Base-by-base conservation (phyloP, 2,329 filamentous ascomycete genomes). In the Phyllosticta paracitricarpa region DNA sequence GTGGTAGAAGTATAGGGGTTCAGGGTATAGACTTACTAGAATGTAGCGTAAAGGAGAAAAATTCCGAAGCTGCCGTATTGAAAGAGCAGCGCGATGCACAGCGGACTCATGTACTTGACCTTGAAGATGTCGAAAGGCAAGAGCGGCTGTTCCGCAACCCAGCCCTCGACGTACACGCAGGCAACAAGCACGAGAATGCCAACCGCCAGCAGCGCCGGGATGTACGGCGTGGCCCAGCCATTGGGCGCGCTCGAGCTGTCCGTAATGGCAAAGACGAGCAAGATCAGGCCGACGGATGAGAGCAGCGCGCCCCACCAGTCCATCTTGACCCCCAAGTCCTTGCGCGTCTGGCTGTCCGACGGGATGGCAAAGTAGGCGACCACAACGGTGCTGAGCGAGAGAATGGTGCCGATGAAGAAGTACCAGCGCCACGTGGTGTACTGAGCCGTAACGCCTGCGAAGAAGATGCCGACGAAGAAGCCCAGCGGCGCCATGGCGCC, bases 251-350 rank as follows among this genome's bases (percentile, higher is more conserved):
- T 82, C 0, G 83, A 80, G 7, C 83, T 84, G 55, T 88, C 84
- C 0, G 87, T 89, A 61, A 91, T 81, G 0, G 88, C 85, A 67
- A 85, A 91, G 0, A 89, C 85, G n/a, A 88, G 76, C 33, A 91
- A 77, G 6, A 86, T 78, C n/a, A 89, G 69, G 0, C 85, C 87
- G 0, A 81, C 79, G 0, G 89, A 79, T 17, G 87, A 85, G 14
- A 86, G 81, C 2, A 72, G 68, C 1, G 82, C 74, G 0, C 88
- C 88, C 61, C 79, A 75, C 82, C 85, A 91, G 69, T 92, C 89
- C 87, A 91, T 91, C 33, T 76, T 75, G 24, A 82, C 73, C 0
- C 72, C 73, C 22, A 76, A 69, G 28, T 63, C 53, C 54, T 55
- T 66, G 56, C 75, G 74, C 55, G 75, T 72, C 40, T 58, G 67